A percentile compares a stretch with the other conserved stretches of the same genome.
phyloP scores from a whole-genome alignment of 2,329 filamentous ascomycete species.

The Apiospora arundinis region DNA sequence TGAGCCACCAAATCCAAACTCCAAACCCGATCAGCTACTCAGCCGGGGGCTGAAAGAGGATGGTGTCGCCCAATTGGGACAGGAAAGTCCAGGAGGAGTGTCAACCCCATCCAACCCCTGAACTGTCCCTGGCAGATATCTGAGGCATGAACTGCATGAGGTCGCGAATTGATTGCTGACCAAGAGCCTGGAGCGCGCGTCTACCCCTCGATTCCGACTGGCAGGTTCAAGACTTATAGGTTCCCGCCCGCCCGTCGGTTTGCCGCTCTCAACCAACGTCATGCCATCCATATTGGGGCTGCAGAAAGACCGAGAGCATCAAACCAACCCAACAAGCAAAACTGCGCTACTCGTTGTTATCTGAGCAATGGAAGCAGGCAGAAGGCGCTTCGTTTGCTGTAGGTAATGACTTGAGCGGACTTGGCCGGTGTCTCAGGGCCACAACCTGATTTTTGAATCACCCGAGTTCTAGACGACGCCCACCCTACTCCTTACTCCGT shows the following conservation, averaged over 20 bases:
- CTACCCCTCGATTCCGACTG: conserved; percentile 10
- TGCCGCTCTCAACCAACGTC: background rate
- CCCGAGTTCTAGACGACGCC: background rate
- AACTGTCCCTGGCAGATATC: conserved; percentile 9
- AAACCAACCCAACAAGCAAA: background rate
- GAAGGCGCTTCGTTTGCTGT: background rate
- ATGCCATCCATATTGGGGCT: background rate
- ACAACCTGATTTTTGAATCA: background rate
- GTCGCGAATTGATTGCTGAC: conserved; percentile 7
- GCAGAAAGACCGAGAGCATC: background rate
- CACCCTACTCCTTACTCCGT: background rate
- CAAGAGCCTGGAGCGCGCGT: conserved; percentile 1
- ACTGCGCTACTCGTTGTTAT: background rate
- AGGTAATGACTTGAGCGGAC: background rate
- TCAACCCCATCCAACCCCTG: conserved; percentile 13
- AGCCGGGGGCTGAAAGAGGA: conserved; percentile 10
- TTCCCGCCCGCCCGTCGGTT: background rate
- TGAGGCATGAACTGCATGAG: conserved; percentile 18
- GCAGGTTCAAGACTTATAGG: conserved; percentile 4
- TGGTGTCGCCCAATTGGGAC: background rate
- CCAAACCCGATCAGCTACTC: background rate
- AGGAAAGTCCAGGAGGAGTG: background rate
- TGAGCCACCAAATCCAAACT: conserved; percentile 1
- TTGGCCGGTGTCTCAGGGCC: background rate
- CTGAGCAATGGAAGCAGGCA: background rate